Percentiles rank a stretch among this genome's conserved stretches.
Conservation (phyloP, 495 filamentous ascomycete species). For the Penicillium canescens region DNA sequence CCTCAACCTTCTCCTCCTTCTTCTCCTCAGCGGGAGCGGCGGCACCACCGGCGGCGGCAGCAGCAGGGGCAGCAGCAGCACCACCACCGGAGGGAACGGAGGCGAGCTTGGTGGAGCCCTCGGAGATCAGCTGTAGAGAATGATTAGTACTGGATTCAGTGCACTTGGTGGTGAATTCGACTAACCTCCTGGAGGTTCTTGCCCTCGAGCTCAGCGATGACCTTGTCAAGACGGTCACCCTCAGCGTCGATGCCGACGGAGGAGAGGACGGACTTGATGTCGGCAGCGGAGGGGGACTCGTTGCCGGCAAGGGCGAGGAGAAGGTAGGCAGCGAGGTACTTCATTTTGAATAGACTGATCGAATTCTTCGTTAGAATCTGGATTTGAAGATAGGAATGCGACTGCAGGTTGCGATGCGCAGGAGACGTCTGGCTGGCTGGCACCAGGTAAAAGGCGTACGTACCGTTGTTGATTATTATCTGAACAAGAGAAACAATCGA, state of each 20-base stretch:
- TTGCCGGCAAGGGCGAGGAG: slow-evolving; percentile 95
- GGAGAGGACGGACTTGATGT: slow-evolving; percentile 88
- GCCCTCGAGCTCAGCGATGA: slow-evolving; percentile 91
- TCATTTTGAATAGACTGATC: slow-evolving; percentile 74
- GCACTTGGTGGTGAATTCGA: slow-evolving; percentile 2
- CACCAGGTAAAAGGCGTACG: slow-evolving; percentile 11
- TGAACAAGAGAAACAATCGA: slow-evolving; percentile 92
- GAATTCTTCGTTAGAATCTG: slow-evolving; percentile 15
- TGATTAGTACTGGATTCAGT: slow-evolving; percentile 17
- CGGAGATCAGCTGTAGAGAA: slow-evolving; percentile 74
- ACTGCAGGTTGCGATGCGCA: not conserved
- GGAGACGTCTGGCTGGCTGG: not conserved
- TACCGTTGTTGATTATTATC: slow-evolving; percentile 27
- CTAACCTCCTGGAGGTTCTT: slow-evolving; percentile 95
- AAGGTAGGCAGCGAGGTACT: slow-evolving; percentile 99
- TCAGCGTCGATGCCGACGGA: slow-evolving; percentile 97
- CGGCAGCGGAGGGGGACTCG: slow-evolving; percentile 77
- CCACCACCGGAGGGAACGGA: slow-evolving; percentile 93
- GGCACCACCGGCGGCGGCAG: slow-evolving; percentile 65
- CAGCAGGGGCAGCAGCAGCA: slow-evolving; percentile 65
- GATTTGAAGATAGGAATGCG: slow-evolving; percentile 9
- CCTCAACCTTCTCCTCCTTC: slow-evolving; percentile 72
- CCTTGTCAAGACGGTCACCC: slow-evolving; percentile 76
- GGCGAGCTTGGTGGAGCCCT: slow-evolving; percentile 91
- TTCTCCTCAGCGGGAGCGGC: slow-evolving; percentile 69